Base-by-base conservation (phyloP, 805 yeast species). In the Peterozyma toletana region DNA sequence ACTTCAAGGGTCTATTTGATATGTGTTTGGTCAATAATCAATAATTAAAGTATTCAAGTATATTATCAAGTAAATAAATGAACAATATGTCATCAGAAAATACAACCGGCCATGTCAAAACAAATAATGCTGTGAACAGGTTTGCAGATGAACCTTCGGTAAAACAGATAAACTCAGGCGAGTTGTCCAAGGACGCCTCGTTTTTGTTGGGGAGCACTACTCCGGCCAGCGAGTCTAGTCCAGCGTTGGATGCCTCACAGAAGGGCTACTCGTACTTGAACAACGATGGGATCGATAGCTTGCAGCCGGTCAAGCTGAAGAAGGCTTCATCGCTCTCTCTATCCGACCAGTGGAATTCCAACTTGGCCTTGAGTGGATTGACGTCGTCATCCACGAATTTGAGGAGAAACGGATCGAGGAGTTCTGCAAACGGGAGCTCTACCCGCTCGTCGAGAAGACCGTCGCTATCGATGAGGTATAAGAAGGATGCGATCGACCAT, bases 231-330 rank as follows among this genome's bases (percentile, higher is more conserved):
- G 27, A 37, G 33, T 11, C 41, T 7, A 38, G 41, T 3, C 35
- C 37, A n/a, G 27, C 42, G 9, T n/a, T 18, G 30, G 41, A 14
- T 3, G 29, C 42, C 2, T 17, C 36, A 11, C 35, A 16, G 14
- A 41, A 43, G 10, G 44, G 44, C 17, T 44, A 44, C 13, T 79
- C 87, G 10, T 81, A 75, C 53, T 70, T 83, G 48, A 82, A 83
- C 54, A 83, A 81, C 50, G 89, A 83, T 56, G 86, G 86, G 18
- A 82, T 83, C 16, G 89, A 83, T 55, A 73, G 75, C 44, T 62
- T 83, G 55, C 73, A 72, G 43, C 90, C 90, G 2, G 67, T 72
- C 42, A 70, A 86, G 58, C 78, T 73, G 51, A 78, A 79, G 55
- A 63, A 82, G 37, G 85, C 80, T 7, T 77, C 84, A 10, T 78